Percentiles rank a stretch among this genome's conserved stretches.
These are phyloP conservation scores for Calamus simplicifolius DNA, from an alignment of 176 grass and related monocot species.

Conservation along the genomic window DNA sequence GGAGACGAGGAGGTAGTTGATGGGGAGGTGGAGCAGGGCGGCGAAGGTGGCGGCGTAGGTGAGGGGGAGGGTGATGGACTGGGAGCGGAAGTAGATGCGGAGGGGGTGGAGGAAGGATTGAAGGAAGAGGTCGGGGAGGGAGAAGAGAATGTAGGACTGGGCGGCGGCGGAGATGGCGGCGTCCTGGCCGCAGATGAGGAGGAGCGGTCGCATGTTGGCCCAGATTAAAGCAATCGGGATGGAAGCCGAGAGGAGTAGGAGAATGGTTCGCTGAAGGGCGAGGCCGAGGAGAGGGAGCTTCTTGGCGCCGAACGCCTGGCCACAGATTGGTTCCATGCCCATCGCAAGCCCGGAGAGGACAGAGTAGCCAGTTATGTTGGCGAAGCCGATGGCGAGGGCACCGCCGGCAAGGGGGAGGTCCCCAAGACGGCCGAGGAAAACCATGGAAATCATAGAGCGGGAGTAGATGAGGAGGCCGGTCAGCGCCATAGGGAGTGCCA, in stretches of 20 bases:
- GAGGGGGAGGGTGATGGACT: conserved; percentile 70
- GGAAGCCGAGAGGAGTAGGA: conserved; percentile 53
- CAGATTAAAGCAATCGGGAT: conserved; percentile 49
- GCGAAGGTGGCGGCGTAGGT: conserved; percentile 60
- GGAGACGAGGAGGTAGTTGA: conserved; percentile 73
- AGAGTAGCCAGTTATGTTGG: conserved; percentile 80
- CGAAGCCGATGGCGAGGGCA: conserved; percentile 78
- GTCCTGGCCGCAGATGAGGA: conserved; percentile 78
- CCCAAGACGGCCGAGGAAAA: conserved; percentile 67
- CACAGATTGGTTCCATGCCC: conserved; percentile 89
- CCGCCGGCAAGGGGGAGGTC: conserved; percentile 72
- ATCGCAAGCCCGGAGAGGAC: conserved; percentile 78
- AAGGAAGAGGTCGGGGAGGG: conserved; percentile 63
- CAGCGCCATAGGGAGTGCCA: conserved; percentile 64
- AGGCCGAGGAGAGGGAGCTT: conserved; percentile 47
- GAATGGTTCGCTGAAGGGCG: conserved; percentile 56
- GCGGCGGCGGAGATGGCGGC: conserved; percentile 45
- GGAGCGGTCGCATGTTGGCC: conserved; percentile 56
- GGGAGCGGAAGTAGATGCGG: conserved; percentile 68
- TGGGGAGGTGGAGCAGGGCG: conserved; percentile 64
- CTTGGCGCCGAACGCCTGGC: conserved; percentile 67
- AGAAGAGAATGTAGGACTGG: conserved; percentile 73
- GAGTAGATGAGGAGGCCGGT: conserved; percentile 71
- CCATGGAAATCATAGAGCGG: conserved; percentile 91
- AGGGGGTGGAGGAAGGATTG: conserved; percentile 68